Evolutionary conservation across 2,329 filamentous ascomycete genomes (phyloP), one percentile per base, ranked within the genome.

Genomic region (Trichoderma endophyticum): DNA sequence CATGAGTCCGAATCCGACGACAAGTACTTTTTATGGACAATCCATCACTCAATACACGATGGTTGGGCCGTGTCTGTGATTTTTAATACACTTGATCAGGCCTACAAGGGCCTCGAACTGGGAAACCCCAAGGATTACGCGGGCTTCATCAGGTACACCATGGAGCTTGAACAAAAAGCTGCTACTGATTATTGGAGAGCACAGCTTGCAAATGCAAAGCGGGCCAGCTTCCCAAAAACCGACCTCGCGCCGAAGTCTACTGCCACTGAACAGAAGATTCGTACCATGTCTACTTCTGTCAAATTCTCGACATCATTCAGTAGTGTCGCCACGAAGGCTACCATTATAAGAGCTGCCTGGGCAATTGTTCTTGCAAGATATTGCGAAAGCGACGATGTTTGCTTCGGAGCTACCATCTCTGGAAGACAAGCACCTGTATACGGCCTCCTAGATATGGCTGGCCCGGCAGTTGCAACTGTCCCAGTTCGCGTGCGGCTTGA

Each of bases 381-480:
- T 26, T 74, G 75, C 21, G 73, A 71, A 18, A 43, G 66, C 3
- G 64, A 73, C 8, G 77, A 77, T 62, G 73, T 80, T 1, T 51
- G 76, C 2, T 81, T 80, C 28, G 79, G 78, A 0, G 73, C 73
- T 7, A 77, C 77, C 0, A 69, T 79, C 1, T 78, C 77, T 1
- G 80, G 80, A 6, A 77, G 80, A 3, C 73, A 78, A 4, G 76
- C 77, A 1, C 72, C 76, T 0, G 70, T 82, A 2, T 26, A 51
- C 1, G 78, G 76, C 4, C 75, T 81, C 1, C 74, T 77, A 3
- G 71, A 74, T 0, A 76, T 81, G 9, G 69, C 74, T 4, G 80
- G 78, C 3, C 78, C 80, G 2, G 77, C 77, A 0, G 77, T 82
- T 21, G 75, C 77, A 12, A 80, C 78, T 3, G 73, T 81, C 0